A percentile compares a stretch with the other conserved stretches of the same genome.
These are phyloP conservation scores for Pichia thaimueangensis DNA, from an alignment of 805 yeast species.

Conservation along the genomic window DNA sequence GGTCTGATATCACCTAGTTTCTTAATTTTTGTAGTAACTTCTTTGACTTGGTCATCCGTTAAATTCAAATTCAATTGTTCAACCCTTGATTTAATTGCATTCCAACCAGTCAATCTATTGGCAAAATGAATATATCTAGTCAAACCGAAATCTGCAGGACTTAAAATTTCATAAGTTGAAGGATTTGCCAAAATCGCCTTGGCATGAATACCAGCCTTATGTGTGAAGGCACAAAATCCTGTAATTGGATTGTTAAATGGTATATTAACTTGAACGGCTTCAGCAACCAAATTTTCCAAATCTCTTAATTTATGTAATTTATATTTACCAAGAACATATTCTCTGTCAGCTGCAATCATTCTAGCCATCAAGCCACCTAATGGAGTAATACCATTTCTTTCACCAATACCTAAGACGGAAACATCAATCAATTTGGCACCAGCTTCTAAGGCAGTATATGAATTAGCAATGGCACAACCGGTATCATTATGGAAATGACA, in stretches of 20 bases:
- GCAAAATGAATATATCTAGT: conserved; percentile 97
- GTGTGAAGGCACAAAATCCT: conserved; percentile 99
- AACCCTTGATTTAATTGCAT: conserved; percentile 96
- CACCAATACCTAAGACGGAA: conserved; percentile 96
- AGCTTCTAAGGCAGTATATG: conserved; percentile 96
- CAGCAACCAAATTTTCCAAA: conserved; percentile 92
- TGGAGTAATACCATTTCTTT: conserved; percentile 97
- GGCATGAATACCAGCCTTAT: conserved; percentile 99
- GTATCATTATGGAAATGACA: conserved; percentile 99
- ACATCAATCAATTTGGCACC: conserved; percentile 95
- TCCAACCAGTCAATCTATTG: conserved; percentile 98
- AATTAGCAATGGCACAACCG: conserved; percentile 98
- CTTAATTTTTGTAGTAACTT: conserved; percentile 89
- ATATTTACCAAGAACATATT: conserved; percentile 88
- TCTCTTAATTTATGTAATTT: conserved; percentile 94
- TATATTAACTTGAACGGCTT: conserved; percentile 92
- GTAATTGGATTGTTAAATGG: conserved; percentile 99
- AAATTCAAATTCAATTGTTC: conserved; percentile 89
- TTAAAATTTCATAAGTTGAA: conserved; percentile 94
- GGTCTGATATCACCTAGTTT: conserved; percentile 92
- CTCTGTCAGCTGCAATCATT: conserved; percentile 98
- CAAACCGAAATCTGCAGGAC: conserved; percentile 92
- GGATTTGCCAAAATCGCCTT: conserved; percentile 98
- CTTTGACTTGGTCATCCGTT: conserved; percentile 91
- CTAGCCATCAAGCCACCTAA: conserved; percentile 98